Percentiles rank a stretch among this genome's conserved stretches.
Evolutionary conservation across 345 rosid species (phyloP).

Genomic region (Brassica cretica): DNA sequence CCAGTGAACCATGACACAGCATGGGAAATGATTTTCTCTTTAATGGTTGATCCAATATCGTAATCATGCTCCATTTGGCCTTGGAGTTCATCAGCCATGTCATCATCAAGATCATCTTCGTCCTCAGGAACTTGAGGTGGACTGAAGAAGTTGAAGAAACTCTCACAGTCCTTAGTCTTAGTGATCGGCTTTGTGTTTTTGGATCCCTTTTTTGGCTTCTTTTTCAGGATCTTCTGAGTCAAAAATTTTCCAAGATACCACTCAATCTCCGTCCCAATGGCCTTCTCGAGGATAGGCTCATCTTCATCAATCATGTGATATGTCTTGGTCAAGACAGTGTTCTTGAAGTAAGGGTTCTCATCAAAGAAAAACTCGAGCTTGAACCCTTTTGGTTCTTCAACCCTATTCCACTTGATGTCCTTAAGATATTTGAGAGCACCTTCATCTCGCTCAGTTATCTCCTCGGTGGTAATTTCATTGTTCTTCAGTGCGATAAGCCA

Average conservation of each 20-base stretch:
- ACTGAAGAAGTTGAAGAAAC: constrained; percentile 91
- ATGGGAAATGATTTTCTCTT: constrained; percentile 84
- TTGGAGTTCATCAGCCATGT: constrained; percentile 90
- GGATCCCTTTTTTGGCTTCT: constrained; percentile 95
- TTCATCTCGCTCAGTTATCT: constrained; percentile 93
- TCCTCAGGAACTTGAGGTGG: constrained; percentile 98
- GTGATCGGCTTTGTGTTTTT: constrained; percentile 86
- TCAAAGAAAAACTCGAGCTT: constrained; percentile 93
- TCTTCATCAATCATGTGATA: constrained; percentile 99
- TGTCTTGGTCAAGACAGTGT: constrained; percentile 77
- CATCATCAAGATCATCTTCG: constrained; percentile 87
- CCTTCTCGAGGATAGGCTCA: constrained; percentile 94
- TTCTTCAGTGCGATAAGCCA: constrained; percentile 95
- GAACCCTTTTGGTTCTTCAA: constrained; percentile 91
- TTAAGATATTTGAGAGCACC: constrained; percentile 82
- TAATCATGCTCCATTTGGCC: constrained; percentile 97
- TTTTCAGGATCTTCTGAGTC: constrained; percentile 88
- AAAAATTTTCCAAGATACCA: constrained; percentile 93
- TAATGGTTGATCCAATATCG: constrained; percentile 88
- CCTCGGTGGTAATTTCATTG: constrained; percentile 85
- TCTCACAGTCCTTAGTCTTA: constrained; percentile 86
- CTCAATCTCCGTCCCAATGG: constrained; percentile 97
- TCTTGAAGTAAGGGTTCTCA: constrained; percentile 84
- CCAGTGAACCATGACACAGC: constrained; percentile 99
- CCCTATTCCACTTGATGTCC: constrained; percentile 84